A percentile compares a stretch with the other conserved stretches of the same genome.
Conservation (phyloP, 768 basidiomycete species). For the Chalciporus chontae region DNA sequence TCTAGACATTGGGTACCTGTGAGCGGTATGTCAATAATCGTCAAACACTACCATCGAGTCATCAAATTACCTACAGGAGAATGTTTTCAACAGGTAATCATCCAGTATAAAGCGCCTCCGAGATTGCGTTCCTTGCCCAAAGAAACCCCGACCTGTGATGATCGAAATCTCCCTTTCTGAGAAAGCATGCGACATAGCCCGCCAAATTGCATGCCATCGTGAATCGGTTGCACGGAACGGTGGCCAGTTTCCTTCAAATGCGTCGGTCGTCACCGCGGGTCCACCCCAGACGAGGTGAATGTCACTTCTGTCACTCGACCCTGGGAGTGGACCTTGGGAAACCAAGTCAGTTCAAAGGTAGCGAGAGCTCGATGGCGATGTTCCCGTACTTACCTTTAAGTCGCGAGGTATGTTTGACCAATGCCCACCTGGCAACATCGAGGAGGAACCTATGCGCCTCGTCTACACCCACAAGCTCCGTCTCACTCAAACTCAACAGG, state of each 20-base stretch:
- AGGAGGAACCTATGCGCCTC: slow-evolving; percentile 19
- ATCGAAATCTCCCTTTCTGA: not conserved
- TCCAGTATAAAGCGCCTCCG: slow-evolving; percentile 19
- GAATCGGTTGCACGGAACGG: not conserved
- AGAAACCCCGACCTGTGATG: not conserved
- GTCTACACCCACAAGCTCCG: slow-evolving; percentile 20
- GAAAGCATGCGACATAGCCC: slow-evolving; percentile 9
- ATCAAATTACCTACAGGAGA: slow-evolving; percentile 18
- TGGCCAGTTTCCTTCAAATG: slow-evolving; percentile 9
- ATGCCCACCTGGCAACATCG: slow-evolving; percentile 16
- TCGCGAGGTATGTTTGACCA: slow-evolving; percentile 1
- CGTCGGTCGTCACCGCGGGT: slow-evolving; percentile 8
- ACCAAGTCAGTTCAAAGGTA: not conserved
- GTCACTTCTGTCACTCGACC: not conserved
- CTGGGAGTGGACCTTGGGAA: not conserved
- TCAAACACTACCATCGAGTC: not conserved
- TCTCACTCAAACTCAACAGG: slow-evolving; percentile 9
- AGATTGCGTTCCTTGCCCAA: not conserved
- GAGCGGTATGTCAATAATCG: not conserved
- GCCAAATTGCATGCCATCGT: slow-evolving; percentile 8
- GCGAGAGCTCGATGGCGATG: no score
- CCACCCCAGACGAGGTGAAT: slow-evolving; percentile 14
- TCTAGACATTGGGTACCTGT: slow-evolving; percentile 10
- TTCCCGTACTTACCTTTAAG: not conserved
- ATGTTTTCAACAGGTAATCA: slow-evolving; percentile 11